Conservation (phyloP, 352 stramenopile genomes). For the Phytophthora constricta region DNA sequence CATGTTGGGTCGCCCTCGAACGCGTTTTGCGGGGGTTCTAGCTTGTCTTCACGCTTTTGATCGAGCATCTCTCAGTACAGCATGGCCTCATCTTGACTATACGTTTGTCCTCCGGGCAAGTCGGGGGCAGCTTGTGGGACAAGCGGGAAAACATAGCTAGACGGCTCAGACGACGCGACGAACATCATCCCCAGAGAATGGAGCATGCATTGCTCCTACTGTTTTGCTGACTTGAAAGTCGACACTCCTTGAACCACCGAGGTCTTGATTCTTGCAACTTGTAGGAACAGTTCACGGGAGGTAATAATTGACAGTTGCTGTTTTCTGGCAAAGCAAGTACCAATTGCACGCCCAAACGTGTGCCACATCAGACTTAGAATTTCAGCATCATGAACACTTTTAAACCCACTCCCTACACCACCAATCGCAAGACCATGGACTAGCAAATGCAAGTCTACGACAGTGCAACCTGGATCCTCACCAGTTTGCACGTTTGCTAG, state of each 20-base stretch:
- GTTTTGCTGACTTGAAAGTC: slow-evolving; percentile 4
- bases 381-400: slow-evolving; percentile 6
- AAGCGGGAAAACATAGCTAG: background rate
- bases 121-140: background rate
- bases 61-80: slow-evolving; percentile 1
- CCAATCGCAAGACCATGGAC: slow-evolving; percentile 3
- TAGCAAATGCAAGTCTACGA: background rate
- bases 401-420: background rate
- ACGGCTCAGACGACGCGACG: background rate
- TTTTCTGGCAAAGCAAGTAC: slow-evolving; percentile 13
- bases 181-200: slow-evolving; percentile 4
- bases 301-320: background rate
- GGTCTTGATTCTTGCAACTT: slow-evolving; percentile 6
- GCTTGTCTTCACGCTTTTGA: background rate
- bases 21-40: slow-evolving; percentile 7
- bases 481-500: slow-evolving; percentile 1
- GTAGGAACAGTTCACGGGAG: background rate
- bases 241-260: slow-evolving; percentile 15
- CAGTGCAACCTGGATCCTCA: slow-evolving; percentile 5
- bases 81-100: slow-evolving; percentile 5
- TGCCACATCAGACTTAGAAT: slow-evolving; percentile 12
- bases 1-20: slow-evolving; percentile 7
- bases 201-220: slow-evolving; percentile 12
- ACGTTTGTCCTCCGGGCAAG: slow-evolving; percentile 5
- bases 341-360: slow-evolving; percentile 7